These are phyloP conservation scores for Tardiomyces digboiensis DNA, from an alignment of 1,139 yeast species.

Conservation along the genomic window DNA sequence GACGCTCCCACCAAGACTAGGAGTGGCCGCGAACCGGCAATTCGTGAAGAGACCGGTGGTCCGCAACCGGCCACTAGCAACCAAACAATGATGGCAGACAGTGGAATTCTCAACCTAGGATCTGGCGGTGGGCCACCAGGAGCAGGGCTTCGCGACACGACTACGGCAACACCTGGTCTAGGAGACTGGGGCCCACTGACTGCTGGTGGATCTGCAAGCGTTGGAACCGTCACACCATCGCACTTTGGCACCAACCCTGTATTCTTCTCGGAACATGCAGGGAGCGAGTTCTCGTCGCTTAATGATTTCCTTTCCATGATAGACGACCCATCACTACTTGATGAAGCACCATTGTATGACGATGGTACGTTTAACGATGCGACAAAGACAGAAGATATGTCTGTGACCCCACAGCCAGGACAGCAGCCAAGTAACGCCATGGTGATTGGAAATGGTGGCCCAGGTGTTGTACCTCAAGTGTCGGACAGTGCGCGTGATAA, in stretches of 20 bases:
- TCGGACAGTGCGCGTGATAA: constrained; percentile 79
- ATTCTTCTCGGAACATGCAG: constrained; percentile 86
- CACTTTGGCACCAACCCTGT: constrained; percentile 31
- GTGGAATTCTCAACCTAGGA: neutral
- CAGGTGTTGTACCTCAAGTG: constrained; percentile 7
- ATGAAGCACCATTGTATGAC: neutral
- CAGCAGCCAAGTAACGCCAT: neutral
- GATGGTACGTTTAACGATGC: neutral
- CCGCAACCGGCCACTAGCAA: neutral
- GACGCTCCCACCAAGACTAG: constrained; percentile 47
- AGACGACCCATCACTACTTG: constrained; percentile 49
- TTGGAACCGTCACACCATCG: neutral
- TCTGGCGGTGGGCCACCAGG: neutral
- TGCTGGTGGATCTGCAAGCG: neutral
- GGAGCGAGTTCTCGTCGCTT: constrained; percentile 83
- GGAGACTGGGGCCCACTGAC: neutral
- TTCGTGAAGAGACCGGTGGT: neutral
- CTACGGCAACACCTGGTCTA: neutral
- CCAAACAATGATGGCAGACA: neutral
- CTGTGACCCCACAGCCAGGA: constrained; percentile 3
- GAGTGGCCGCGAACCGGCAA: too few species aligned
- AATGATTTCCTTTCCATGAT: constrained; percentile 87
- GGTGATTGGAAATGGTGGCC: neutral
- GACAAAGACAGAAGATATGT: neutral
- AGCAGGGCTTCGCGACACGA: neutral